Percentiles rank a stretch among this genome's conserved stretches.
These are phyloP conservation scores for Phytomonas francai DNA, from an alignment of 208 protist genomes.

Conservation along the genomic window DNA sequence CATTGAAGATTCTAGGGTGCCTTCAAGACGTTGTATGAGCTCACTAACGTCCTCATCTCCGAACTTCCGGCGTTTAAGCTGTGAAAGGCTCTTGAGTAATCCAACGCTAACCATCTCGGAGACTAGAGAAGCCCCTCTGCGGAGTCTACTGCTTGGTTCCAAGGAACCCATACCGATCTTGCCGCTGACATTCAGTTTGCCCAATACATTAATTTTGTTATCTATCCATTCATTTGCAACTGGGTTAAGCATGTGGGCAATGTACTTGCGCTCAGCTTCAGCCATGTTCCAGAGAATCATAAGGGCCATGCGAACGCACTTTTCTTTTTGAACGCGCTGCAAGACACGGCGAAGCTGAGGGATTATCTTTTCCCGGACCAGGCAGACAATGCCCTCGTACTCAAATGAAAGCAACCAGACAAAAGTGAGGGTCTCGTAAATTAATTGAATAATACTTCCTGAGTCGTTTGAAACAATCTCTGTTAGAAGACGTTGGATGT, in stretches of 20 bases:
- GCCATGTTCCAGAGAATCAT: constrained; percentile 83
- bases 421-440: constrained; percentile 77
- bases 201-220: constrained; percentile 25
- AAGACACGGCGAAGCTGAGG: constrained; percentile 82
- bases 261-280: constrained; percentile 61
- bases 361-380: constrained; percentile 70
- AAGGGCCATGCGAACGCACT: constrained; percentile 87
- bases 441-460: constrained; percentile 73
- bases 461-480: constrained; percentile 73
- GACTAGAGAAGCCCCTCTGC: constrained; percentile 62
- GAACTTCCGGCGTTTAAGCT: constrained; percentile 80
- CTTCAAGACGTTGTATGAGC: constrained; percentile 56
- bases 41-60: constrained; percentile 85
- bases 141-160: constrained; percentile 15
- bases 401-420: constrained; percentile 83
- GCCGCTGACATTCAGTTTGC: constrained; percentile 23
- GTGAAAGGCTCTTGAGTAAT: constrained; percentile 82
- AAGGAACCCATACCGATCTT: not conserved
- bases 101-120: constrained; percentile 88
- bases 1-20: constrained; percentile 76
- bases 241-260: constrained; percentile 41
- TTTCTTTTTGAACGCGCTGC: constrained; percentile 88
- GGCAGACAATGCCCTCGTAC: constrained; percentile 64
- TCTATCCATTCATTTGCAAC: constrained; percentile 37
- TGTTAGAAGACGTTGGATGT: constrained; percentile 73